These are phyloP conservation scores for Termitomyces bulborhizus DNA, from an alignment of 768 basidiomycete genomes.

Conservation along the genomic window DNA sequence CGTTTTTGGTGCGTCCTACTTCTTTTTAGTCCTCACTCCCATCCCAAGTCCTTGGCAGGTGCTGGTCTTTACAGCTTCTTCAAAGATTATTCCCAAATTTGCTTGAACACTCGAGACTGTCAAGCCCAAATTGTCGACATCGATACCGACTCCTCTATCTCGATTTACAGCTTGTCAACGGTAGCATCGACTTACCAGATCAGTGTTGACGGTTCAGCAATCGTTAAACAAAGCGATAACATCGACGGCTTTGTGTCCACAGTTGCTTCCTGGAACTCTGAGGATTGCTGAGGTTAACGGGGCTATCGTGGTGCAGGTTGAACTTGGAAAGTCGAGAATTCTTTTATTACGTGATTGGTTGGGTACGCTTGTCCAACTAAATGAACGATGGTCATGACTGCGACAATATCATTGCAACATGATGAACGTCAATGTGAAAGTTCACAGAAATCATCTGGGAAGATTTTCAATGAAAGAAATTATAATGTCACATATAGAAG, in stretches of 20 bases:
- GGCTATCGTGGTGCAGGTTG: constrained; percentile 17
- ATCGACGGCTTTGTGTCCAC: constrained; percentile 52
- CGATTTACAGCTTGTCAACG: constrained; percentile 54
- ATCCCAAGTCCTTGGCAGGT: neutral
- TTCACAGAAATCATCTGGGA: too few species aligned
- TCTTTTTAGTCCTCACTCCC: constrained; percentile 9
- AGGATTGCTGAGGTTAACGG: constrained; percentile 37
- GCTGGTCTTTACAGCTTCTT: constrained; percentile 61
- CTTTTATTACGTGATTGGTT: neutral
- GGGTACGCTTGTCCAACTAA: too few species aligned
- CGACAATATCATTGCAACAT: neutral
- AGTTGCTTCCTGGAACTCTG: constrained; percentile 32
- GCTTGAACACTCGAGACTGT: constrained; percentile 26
- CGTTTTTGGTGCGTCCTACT: constrained; percentile 19
- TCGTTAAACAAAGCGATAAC: constrained; percentile 45
- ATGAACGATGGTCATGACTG: too few species aligned
- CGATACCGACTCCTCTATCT: constrained; percentile 38
- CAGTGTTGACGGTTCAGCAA: constrained; percentile 37
- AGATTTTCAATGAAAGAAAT: too few species aligned
- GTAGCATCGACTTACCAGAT: constrained; percentile 44
- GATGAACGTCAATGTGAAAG: neutral
- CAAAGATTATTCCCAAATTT: constrained; percentile 45
- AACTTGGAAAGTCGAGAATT: neutral
- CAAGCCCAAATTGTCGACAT: constrained; percentile 51
- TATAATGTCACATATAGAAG: too few species aligned